Evolutionary conservation across 2,329 filamentous ascomycete species (phyloP), one percentile per base, ranked within the genome.

Genomic region (Diaporthe helianthi): DNA sequence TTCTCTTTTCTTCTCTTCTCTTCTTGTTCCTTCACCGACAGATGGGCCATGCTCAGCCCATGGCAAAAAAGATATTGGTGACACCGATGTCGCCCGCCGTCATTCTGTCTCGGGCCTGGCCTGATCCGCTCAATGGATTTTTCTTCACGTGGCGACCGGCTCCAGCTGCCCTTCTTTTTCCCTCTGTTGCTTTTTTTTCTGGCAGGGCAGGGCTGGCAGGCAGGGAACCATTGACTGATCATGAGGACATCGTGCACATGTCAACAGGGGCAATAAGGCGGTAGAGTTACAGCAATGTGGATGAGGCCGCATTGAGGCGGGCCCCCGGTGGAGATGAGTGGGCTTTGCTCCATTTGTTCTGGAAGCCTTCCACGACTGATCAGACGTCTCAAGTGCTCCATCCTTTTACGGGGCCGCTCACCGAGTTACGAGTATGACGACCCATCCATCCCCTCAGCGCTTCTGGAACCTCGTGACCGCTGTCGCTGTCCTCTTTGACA

Each of bases 401-500:
- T n/a, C 36, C 44, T 41, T 38, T 46, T 58, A 29, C 65, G 58
- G 41, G 26, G 38, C n/a, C 65, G n/a, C 65, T 49, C 65, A 67
- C 46, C 52, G 65, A 55, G n/a, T n/a, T n/a, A n/a, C n/a, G n/a
- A n/a, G 33, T 58, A 26, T 29, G 9, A 36, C 52, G 51, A 29
- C 13, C 64, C 64, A 15, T 24, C 64, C 64, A 15, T 24, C 29
- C n/a, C 31, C 29, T 17, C 65, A 67, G 52, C 22, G 65, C 22
- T 47, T 9, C 22, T 58, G 22, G 26, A n/a, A n/a, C 36, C 31
- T 67, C 22, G 41, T 58, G 31, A 33, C 60, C 52, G 60, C 38
- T 36, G 53, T 12, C 24, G 8, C 26, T 60, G 55, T 65, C 29
- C 46, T 74, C 72, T 29, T 71, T 74, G 31, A 75, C 75, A 9